Evolutionary conservation across 345 rosid species (phyloP), one percentile per base, ranked within the genome.

Genomic region (Trapa bicornis): DNA sequence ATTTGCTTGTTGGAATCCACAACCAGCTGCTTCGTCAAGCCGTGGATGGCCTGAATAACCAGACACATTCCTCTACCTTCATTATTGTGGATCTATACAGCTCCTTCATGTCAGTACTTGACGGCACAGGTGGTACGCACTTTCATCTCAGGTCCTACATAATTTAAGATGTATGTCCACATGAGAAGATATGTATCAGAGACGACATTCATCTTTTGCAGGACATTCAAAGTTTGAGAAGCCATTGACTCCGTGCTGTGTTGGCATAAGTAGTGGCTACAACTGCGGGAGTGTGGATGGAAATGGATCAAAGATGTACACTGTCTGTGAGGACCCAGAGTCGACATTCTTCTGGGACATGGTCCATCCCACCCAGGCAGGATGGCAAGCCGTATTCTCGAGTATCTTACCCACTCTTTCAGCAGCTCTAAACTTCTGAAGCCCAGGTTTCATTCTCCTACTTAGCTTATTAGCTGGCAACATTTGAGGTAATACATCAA

Each of bases 11-110:
- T 6, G 38, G 39, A 17, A 50, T 83, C 75, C 98, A 90, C 81
- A 87, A 88, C 74, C 63, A 1, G 32, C 72, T 84, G 60, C 66
- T 88, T 76, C 72, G 66, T 38, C 75, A 76, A 78, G 80, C 89
- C 4, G 85, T 85, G 62, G 66, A 75, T 3, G 75, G 70, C 64
- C 73, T 93, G 63, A 86, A 84, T 71, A 73, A 71, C 22, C 73
- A 76, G 43, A 78, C 89, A 4, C 68, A 64, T 7, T 74, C 69
- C 53, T 68, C 82, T 6, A 66, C 85, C 15, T 83, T 85, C 37
- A 68, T 82, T 68, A 56, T 87, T 33, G 76, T 84, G 43, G 96
- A 93, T 11, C 48, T 45, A 11, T 45, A 6, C 13, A 13, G 48
- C 48, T 45, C 48, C 48, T 45, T 45, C 48, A 45, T 45, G 48